These are phyloP conservation scores for Singerocomus rubriflavus DNA, from an alignment of 1,284 basidiomycete genomes.

Conservation along the genomic window DNA sequence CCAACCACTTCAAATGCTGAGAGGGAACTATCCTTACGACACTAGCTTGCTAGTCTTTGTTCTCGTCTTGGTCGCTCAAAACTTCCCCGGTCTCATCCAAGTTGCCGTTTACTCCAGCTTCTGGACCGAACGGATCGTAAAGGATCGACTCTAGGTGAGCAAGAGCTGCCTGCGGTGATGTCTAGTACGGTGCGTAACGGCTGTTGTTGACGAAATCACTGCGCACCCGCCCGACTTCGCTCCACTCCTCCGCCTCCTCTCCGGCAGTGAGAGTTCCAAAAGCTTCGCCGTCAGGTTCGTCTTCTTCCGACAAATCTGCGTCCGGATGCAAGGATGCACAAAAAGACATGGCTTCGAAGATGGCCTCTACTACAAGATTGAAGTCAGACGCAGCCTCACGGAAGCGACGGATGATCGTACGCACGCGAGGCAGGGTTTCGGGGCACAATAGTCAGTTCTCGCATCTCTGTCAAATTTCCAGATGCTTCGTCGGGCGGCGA, in stretches of 20 bases:
- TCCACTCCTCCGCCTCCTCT: constrained; percentile 64
- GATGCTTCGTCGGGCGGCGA: constrained; percentile 29
- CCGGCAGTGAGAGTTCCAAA: constrained; percentile 60
- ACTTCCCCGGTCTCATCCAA: constrained; percentile 15
- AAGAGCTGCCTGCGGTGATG: constrained; percentile 60
- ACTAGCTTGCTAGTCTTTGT: constrained; percentile 3
- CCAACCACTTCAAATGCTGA: not conserved
- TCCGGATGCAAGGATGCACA: constrained; percentile 93
- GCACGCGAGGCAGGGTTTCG: constrained; percentile 55
- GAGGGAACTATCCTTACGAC: not conserved
- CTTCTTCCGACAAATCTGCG: constrained; percentile 51
- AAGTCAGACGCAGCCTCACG: constrained; percentile 8
- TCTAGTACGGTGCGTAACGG: constrained; percentile 87
- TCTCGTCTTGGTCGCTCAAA: constrained; percentile 17
- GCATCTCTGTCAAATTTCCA: constrained; percentile 51
- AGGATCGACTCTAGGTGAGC: constrained; percentile 76
- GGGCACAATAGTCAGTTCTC: constrained; percentile 76
- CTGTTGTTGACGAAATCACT: constrained; percentile 79
- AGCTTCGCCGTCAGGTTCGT: constrained; percentile 51
- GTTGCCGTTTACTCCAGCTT: constrained; percentile 18
- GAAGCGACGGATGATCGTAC: constrained; percentile 28
- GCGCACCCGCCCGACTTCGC: constrained; percentile 91
- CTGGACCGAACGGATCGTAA: constrained; percentile 41
- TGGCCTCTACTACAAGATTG: constrained; percentile 64
- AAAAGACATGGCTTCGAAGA: constrained; percentile 85